phyloP scores from a whole-genome alignment of 2,329 filamentous ascomycete genomes.

The Aspergillus ustus region DNA sequence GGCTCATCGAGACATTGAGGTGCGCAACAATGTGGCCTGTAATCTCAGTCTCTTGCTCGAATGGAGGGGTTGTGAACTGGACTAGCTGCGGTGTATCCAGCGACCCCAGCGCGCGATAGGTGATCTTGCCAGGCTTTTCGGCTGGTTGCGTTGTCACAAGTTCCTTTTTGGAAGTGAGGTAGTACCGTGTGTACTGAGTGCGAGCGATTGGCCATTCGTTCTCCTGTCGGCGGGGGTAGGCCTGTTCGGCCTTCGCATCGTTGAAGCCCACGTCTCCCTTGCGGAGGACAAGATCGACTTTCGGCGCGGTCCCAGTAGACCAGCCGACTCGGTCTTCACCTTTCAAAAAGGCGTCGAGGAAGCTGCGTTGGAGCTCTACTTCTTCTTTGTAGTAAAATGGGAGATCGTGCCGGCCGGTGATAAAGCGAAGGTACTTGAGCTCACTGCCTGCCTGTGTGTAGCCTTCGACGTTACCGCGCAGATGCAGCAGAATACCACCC shows the following conservation, averaged over 20 bases:
- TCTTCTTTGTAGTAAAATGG: constrained; percentile 74
- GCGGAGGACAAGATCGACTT: constrained; percentile 65
- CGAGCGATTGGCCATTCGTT: constrained; percentile 69
- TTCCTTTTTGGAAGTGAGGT: constrained; percentile 56
- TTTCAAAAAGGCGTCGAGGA: constrained; percentile 73
- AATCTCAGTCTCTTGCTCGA: constrained; percentile 68
- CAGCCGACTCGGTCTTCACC: constrained; percentile 60
- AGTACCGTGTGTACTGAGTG: constrained; percentile 67
- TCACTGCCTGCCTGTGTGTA: constrained; percentile 67
- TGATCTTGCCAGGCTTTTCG: constrained; percentile 48
- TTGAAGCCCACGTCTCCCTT: constrained; percentile 72
- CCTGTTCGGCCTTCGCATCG: constrained; percentile 63
- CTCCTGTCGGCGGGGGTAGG: constrained; percentile 61
- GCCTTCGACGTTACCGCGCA: constrained; percentile 71
- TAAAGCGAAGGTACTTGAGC: constrained; percentile 71
- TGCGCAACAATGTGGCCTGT: constrained; percentile 70
- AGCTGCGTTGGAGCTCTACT: constrained; percentile 68
- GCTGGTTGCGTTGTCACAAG: constrained; percentile 42
- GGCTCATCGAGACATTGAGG: constrained; percentile 62
- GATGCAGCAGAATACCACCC: constrained; percentile 71
- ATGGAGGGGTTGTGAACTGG: constrained; percentile 62
- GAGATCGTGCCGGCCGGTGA: constrained; percentile 71
- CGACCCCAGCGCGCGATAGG: constrained; percentile 64
- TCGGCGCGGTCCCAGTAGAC: constrained; percentile 58
- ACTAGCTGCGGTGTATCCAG: constrained; percentile 59